Conservation (phyloP, 768 basidiomycete species). For the Leccinum uliginosum region DNA sequence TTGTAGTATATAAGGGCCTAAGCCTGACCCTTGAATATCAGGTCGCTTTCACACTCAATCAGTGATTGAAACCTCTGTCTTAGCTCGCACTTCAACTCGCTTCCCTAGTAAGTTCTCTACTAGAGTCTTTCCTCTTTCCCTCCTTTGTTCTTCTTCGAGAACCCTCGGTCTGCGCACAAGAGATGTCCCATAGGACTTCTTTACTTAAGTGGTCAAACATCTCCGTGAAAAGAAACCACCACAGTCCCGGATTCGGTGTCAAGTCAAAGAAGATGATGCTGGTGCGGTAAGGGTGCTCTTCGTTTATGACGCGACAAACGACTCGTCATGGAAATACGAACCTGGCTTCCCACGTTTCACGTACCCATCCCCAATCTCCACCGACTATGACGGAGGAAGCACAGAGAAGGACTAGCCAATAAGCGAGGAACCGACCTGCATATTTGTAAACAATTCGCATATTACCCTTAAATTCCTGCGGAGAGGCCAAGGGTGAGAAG, state of each 20-base stretch:
- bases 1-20: too few species aligned
- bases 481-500: slow-evolving; percentile 70
- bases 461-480: slow-evolving; percentile 31
- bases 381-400: slow-evolving; percentile 51
- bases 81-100: too few species aligned
- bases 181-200: too few species aligned
- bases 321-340: slow-evolving; percentile 28
- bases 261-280: slow-evolving; percentile 84
- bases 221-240: slow-evolving; percentile 99
- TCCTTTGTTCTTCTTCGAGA: too few species aligned
- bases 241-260: slow-evolving; percentile 89
- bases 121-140: too few species aligned
- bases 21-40: too few species aligned
- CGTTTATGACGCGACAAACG: neutral
- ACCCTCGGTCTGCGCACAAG: too few species aligned
- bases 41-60: too few species aligned
- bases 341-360: slow-evolving; percentile 84
- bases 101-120: too few species aligned
- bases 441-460: slow-evolving; percentile 25
- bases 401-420: slow-evolving; percentile 40
- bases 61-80: too few species aligned
- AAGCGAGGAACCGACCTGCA: slow-evolving; percentile 45
- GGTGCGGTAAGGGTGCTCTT: neutral
- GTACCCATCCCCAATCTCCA: slow-evolving; percentile 65
- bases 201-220: slow-evolving; percentile 99